A percentile compares a stretch with the other conserved stretches of the same genome.
Conservation (phyloP, 2,329 filamentous ascomycete species). For the Hortaea werneckii region DNA sequence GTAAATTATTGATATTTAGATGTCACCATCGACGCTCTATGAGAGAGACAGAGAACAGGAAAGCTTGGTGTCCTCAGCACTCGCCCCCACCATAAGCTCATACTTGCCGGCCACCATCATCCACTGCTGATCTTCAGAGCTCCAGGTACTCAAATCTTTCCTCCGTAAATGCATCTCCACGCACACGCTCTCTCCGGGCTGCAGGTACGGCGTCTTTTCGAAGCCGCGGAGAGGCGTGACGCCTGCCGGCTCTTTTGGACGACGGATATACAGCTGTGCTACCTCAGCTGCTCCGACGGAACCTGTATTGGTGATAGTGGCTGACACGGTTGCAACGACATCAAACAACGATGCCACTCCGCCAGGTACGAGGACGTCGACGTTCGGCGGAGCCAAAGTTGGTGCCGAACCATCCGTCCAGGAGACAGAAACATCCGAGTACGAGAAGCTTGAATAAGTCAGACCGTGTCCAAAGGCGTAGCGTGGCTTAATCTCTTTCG, state of each 20-base stretch:
- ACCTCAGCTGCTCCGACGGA: slow-evolving; percentile 41
- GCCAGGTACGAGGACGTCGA: background rate
- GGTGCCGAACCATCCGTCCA: background rate
- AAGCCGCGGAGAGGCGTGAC: slow-evolving; percentile 26
- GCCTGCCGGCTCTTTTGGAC: slow-evolving; percentile 17
- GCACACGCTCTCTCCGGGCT: slow-evolving; percentile 7
- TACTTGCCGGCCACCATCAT: too few relatives aligned
- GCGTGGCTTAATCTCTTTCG: slow-evolving; percentile 59
- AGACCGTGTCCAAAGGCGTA: slow-evolving; percentile 84
- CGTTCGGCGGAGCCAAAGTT: background rate
- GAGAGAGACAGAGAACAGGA: too few relatives aligned
- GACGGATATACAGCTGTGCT: slow-evolving; percentile 41
- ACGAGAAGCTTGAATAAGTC: slow-evolving; percentile 63
- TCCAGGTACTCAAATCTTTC: too few relatives aligned
- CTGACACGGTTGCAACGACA: slow-evolving; percentile 44
- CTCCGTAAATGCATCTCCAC: background rate
- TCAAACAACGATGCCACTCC: slow-evolving; percentile 50
- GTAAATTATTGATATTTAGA: too few relatives aligned
- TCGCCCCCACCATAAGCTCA: too few relatives aligned
- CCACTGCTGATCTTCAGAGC: too few relatives aligned
- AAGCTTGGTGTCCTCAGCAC: too few relatives aligned
- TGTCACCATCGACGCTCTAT: too few relatives aligned
- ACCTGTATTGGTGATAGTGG: slow-evolving; percentile 55
- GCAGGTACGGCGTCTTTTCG: slow-evolving; percentile 23
- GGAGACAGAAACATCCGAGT: background rate